Evolutionary conservation across 164 flowering plant genomes (phyloP), one percentile per base, ranked within the genome.

Genomic region (Umbilicus rupestris): DNA sequence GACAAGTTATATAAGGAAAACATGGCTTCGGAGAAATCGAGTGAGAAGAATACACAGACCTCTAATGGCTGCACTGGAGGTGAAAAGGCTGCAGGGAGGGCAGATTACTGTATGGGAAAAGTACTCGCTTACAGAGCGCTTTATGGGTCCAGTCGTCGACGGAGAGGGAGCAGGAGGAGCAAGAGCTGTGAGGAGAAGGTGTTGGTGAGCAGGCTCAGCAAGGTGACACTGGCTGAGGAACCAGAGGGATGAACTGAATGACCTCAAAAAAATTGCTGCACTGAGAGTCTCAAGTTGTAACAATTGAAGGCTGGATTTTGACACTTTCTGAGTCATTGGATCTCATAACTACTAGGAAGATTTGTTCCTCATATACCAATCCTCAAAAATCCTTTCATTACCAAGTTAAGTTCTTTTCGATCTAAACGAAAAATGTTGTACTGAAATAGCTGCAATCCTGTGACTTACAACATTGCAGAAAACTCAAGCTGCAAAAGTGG

Each of bases 201-300:
- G 39, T 67, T 69, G 63, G 85, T 85, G n/a, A 81, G 91, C 66
- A 81, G 88, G 76, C 83, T 80, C 33, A 82, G 85, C 76, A 82
- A 77, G 74, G 84, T 82, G 39, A 74, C 85, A 6, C 44, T 79
- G 60, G 81, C 84, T 24, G 76, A 78, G 10, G 71, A 76, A 42
- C 47, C 66, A 59, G 77, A 62, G 17, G 44, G 65, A 2, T 68
- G 71, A 69, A 22, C 19, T 44, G 63, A 30, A 29, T 0, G 12
- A 10, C 33, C 19, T 55, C 33, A n/a, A 55, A 12, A 26, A 29
- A 24, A 9, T 26, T 15, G 33, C 3, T 55, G 33, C 11, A 55
- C 28, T 55, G 17, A 2, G 17, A 2, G 33, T 55, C 28, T 12
- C 5, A 12, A 55, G 17, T 55, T 7, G 60, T 19, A 55, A 10